Percentiles rank a stretch among this genome's conserved stretches.
Conservation (phyloP, 2,329 filamentous ascomycete species). For the Elsinoe necatrix region DNA sequence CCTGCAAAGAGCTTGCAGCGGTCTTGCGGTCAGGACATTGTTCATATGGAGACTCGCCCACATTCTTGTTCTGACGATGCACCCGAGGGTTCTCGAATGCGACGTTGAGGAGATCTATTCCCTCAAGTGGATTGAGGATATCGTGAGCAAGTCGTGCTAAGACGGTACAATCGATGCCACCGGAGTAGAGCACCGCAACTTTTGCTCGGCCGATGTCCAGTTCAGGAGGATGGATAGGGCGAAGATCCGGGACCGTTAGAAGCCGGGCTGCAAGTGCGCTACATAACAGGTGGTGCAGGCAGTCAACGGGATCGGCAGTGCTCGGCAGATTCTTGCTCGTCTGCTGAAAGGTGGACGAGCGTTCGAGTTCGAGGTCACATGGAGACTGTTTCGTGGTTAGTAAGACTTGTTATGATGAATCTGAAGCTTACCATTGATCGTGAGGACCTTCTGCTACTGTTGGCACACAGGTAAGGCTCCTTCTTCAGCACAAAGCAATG, state of each 20-base stretch:
- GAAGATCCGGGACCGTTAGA: conserved; percentile 49
- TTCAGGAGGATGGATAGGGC: conserved; percentile 13
- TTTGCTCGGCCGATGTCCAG: conserved; percentile 33
- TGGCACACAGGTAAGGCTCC: neutral
- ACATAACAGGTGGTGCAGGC: conserved; percentile 20
- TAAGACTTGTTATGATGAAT: neutral
- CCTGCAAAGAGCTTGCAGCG: conserved; percentile 68
- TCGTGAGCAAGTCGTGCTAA: conserved; percentile 75
- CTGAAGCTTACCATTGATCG: neutral
- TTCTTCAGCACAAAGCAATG: neutral
- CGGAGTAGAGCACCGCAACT: conserved; percentile 82
- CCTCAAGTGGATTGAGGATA: conserved; percentile 57
- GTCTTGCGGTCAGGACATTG: conserved; percentile 85
- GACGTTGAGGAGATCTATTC: conserved; percentile 85
- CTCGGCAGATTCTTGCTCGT: neutral
- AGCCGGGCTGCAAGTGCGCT: conserved; percentile 34
- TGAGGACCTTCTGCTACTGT: neutral
- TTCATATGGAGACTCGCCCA: conserved; percentile 52
- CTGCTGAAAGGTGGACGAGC: neutral
- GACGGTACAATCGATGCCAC: conserved; percentile 85
- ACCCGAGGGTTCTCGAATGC: conserved; percentile 89
- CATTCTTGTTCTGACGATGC: conserved; percentile 32
- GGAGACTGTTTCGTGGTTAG: neutral
- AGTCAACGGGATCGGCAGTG: neutral
- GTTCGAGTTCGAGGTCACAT: conserved; percentile 1